These are phyloP conservation scores for Cyanidium caldarium DNA, from an alignment of 23 red algal genomes.

Conservation along the genomic window DNA sequence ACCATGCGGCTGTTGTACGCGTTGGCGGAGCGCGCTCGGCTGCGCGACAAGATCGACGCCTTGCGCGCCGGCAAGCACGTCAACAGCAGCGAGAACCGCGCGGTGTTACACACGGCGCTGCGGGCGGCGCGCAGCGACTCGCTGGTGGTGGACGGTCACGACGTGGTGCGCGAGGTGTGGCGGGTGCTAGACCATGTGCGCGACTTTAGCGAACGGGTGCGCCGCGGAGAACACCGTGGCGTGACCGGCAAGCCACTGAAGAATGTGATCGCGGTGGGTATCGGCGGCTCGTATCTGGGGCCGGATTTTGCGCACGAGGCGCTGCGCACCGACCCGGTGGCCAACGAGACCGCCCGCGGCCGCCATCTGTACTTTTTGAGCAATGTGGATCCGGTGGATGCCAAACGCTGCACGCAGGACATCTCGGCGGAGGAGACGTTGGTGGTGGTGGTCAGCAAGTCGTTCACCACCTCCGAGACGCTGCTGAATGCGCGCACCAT, in stretches of 20 bases:
- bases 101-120: slow-evolving; percentile 84
- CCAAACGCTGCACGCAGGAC: slow-evolving; percentile 35
- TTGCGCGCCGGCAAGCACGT: slow-evolving; percentile 68
- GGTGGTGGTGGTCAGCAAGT: slow-evolving; percentile 78
- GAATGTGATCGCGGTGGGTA: slow-evolving; percentile 78
- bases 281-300: slow-evolving; percentile 92
- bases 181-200: slow-evolving; percentile 47
- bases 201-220: slow-evolving; percentile 47
- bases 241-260: slow-evolving; percentile 50
- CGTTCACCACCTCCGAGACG: slow-evolving; percentile 86
- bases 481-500: slow-evolving; percentile 77
- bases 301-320: slow-evolving; percentile 95
- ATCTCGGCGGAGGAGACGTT: slow-evolving; percentile 70
- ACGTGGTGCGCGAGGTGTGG: slow-evolving; percentile 70
- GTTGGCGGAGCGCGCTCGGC: slow-evolving; percentile 25
- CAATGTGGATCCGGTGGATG: slow-evolving; percentile 92
- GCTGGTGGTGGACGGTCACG: slow-evolving; percentile 51
- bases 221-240: slow-evolving; percentile 40
- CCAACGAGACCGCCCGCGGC: slow-evolving; percentile 17
- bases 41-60: slow-evolving; percentile 42
- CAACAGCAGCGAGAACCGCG: slow-evolving; percentile 67
- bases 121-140: slow-evolving; percentile 30
- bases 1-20: slow-evolving; percentile 35
- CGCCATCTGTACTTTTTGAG: slow-evolving; percentile 63
- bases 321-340: slow-evolving; percentile 37